Conservation (phyloP, 129 eudicot species). For the Flaveria bidentis region DNA sequence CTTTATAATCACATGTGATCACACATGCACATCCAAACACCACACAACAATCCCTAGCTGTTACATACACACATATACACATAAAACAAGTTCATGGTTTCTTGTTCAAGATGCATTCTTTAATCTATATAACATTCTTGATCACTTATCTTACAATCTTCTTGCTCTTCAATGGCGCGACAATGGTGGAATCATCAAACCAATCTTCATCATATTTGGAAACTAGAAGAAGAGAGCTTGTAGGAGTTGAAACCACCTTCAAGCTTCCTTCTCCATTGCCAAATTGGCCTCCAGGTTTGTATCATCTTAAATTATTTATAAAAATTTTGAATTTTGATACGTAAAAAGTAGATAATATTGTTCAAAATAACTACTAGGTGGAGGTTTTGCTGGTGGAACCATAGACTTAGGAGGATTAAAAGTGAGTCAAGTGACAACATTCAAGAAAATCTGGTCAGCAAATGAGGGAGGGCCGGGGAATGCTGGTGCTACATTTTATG, state of each 20-base stretch:
- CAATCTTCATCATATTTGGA: neutral
- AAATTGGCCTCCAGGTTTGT: constrained; percentile 55
- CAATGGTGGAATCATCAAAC: constrained; percentile 23
- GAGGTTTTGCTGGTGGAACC: constrained; percentile 54
- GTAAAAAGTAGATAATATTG: neutral
- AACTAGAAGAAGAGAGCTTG: constrained; percentile 27
- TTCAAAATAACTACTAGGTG: constrained; percentile 28
- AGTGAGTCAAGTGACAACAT: constrained; percentile 50
- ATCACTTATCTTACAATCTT: neutral
- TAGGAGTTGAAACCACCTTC: constrained; percentile 42
- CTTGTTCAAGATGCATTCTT: constrained; percentile 24
- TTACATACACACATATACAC: neutral
- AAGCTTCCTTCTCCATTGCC: constrained; percentile 56
- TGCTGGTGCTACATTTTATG: constrained; percentile 33
- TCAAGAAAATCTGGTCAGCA: constrained; percentile 59
- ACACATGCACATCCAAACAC: constrained; percentile 30
- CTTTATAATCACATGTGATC: constrained; percentile 20
- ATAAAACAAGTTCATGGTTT: constrained; percentile 25
- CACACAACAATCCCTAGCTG: constrained; percentile 1
- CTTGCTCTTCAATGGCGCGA: constrained; percentile 17
- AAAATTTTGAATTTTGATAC: neutral
- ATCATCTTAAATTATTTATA: neutral
- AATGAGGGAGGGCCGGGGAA: constrained; percentile 58
- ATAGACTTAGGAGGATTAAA: constrained; percentile 71
- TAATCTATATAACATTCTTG: neutral